Conservation (phyloP, 2,329 filamentous ascomycete genomes). For the Arthrobotrys iridis region DNA sequence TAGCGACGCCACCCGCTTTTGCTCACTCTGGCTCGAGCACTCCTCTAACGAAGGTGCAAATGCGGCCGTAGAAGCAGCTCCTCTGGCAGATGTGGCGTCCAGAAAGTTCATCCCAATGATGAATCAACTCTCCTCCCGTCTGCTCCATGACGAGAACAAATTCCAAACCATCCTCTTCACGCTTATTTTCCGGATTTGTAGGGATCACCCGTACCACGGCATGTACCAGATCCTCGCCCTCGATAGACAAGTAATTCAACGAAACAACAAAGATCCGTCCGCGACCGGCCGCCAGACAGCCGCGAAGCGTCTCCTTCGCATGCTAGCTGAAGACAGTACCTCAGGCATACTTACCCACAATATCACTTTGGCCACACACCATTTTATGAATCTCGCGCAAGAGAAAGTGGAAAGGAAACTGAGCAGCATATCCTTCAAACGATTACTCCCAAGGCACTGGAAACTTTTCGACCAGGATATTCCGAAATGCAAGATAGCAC, state of each 20-base stretch:
- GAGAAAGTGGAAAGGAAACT: constrained; percentile 69
- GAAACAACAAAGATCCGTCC: constrained; percentile 73
- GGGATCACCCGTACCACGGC: constrained; percentile 93
- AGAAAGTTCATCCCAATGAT: constrained; percentile 91
- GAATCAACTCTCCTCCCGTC: constrained; percentile 94
- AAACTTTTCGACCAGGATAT: constrained; percentile 61
- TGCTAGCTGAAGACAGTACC: constrained; percentile 26
- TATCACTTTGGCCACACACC: constrained; percentile 23
- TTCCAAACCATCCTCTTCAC: constrained; percentile 81
- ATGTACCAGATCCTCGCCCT: constrained; percentile 97
- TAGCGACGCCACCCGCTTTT: constrained; percentile 89
- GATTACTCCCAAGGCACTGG: constrained; percentile 41
- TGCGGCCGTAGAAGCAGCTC: constrained; percentile 74
- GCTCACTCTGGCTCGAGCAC: constrained; percentile 91
- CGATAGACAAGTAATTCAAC: constrained; percentile 65
- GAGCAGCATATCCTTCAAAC: constrained; percentile 69
- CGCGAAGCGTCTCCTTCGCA: constrained; percentile 65
- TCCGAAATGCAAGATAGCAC: constrained; percentile 76
- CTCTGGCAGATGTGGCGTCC: constrained; percentile 79
- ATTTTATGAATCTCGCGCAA: constrained; percentile 49
- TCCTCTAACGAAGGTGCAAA: constrained; percentile 81
- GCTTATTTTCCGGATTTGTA: constrained; percentile 83
- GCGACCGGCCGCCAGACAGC: constrained; percentile 78
- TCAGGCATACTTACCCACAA: constrained; percentile 39
- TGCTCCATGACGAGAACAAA: constrained; percentile 73